Evolutionary conservation across 208 protist species (phyloP), one percentile per base, ranked within the genome.

Genomic region (Crithidia expoeki): DNA sequence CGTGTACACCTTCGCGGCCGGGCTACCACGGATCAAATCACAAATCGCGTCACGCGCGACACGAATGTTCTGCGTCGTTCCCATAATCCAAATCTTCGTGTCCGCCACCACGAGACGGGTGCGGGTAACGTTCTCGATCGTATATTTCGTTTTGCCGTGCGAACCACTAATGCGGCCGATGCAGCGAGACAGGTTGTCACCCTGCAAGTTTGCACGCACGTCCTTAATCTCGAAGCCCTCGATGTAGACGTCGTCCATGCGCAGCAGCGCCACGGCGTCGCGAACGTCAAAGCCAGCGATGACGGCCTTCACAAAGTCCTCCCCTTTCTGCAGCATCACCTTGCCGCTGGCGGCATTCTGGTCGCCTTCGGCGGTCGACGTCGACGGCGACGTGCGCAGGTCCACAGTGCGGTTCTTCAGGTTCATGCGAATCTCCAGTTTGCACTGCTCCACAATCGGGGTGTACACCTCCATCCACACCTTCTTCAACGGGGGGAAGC

Each of bases 141-240:
- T 98, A 81, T 98, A 99, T 88, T 99, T 99, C 2, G 98, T 99
- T 83, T 99, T 98, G 28, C 99, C 99, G 61, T 98, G 98, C 33
- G 98, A 98, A 44, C 99, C 99, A 44, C 98, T 99, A 66, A 99
- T 98, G 71, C 99, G 97, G 50, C 98, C 99, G 76, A 99, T 99
- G 68, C 98, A 99, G 40, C 99, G 94, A 4, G 94, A 95, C 3
- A 98, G 79, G 67, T 97, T 95, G 69, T 98, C 95, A 32, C 95
- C 95, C 28, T 95, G 79, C 51, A 98, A 68, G 63, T 94, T 96
- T 0, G 90, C 88, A 7, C 94, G 94, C 32, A 98, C 98, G 85
- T 99, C 98, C 58, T 97, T 98, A 38, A 99, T 92, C 73, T 99
- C 96, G 83, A 99, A 99, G 38, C 97, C 98, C 70, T 99, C 99